phyloP scores from a whole-genome alignment of 768 basidiomycete genomes.

The Lyophyllum atratum region DNA sequence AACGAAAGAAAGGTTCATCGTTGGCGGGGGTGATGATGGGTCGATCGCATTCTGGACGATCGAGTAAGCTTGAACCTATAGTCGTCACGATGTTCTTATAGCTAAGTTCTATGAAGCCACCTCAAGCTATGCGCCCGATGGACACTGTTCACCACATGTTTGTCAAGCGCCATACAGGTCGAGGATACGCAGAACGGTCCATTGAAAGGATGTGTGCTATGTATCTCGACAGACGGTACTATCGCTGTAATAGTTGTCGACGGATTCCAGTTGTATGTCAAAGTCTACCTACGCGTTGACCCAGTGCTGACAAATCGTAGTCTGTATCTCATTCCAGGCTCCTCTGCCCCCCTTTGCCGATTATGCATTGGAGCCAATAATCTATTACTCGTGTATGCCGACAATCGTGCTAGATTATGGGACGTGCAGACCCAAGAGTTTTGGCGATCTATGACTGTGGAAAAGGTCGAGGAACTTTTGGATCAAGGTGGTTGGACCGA shows the following conservation, averaged over 20 bases:
- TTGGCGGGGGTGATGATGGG: conserved; percentile 81
- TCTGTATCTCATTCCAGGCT: conserved; percentile 79
- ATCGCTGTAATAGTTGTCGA: conserved; percentile 78
- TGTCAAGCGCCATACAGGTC: conserved; percentile 60
- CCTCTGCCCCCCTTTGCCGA: conserved; percentile 62
- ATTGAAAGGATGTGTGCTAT: conserved; percentile 68
- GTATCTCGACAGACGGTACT: conserved; percentile 77
- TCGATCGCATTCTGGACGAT: conserved; percentile 73
- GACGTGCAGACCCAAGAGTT: conserved; percentile 83
- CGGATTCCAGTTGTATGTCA: conserved; percentile 74
- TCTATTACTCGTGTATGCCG: conserved; percentile 73
- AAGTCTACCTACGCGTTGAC: neutral
- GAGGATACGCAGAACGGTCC: conserved; percentile 52
- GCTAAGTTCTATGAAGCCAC: conserved; percentile 40
- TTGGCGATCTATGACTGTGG: conserved; percentile 75
- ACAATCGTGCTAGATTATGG: conserved; percentile 84
- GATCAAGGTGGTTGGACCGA: conserved; percentile 72
- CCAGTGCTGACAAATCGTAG: conserved; percentile 37
- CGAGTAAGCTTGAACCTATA: conserved; percentile 43
- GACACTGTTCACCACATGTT: conserved; percentile 70
- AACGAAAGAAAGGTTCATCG: conserved; percentile 61
- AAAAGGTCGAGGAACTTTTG: conserved; percentile 78
- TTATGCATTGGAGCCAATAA: conserved; percentile 71
- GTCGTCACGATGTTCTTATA: neutral
- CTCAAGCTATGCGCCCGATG: conserved; percentile 70